phyloP scores from a whole-genome alignment of 1,284 basidiomycete genomes.

The Cutaneotrichosporon curvatum region DNA sequence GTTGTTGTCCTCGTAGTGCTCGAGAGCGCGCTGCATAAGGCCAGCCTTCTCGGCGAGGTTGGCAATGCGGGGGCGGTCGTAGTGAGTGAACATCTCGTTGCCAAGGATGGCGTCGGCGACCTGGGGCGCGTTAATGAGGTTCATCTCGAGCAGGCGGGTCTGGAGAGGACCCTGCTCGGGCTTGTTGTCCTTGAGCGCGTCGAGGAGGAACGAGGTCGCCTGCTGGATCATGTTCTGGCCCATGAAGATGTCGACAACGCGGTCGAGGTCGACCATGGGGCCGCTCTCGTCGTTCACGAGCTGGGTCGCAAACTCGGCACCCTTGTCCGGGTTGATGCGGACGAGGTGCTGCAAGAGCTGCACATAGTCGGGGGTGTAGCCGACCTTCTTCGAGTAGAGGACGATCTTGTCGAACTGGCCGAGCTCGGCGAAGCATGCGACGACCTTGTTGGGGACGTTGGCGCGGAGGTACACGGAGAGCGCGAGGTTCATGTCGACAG shows the following conservation, averaged over 20 bases:
- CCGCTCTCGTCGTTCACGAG: conserved; percentile 90
- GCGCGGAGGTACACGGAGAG: conserved; percentile 96
- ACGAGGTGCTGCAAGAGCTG: conserved; percentile 95
- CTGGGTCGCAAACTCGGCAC: conserved; percentile 94
- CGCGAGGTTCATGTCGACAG: conserved; percentile 92
- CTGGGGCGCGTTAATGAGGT: conserved; percentile 93
- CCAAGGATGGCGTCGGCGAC: conserved; percentile 98
- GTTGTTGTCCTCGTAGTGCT: conserved; percentile 94
- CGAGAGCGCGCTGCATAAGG: conserved; percentile 86
- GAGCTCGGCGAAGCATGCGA: conserved; percentile 98
- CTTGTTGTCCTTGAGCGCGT: conserved; percentile 99
- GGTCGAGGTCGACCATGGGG: conserved; percentile 87
- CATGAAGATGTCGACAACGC: conserved; percentile 98
- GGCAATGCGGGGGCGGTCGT: conserved; percentile 92
- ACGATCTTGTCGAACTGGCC: conserved; percentile 99
- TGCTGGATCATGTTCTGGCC: conserved; percentile 99
- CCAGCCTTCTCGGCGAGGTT: conserved; percentile 99
- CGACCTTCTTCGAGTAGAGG: conserved; percentile 95
- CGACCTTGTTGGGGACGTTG: conserved; percentile 97
- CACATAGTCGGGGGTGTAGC: conserved; percentile 89
- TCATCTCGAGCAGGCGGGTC: conserved; percentile 96
- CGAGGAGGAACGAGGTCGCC: conserved; percentile 94
- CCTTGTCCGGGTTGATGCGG: conserved; percentile 94
- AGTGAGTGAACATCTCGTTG: conserved; percentile 98
- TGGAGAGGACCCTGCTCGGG: conserved; percentile 95